These are phyloP conservation scores for Botrytis galanthina DNA, from an alignment of 2,329 filamentous ascomycete species.

Conservation along the genomic window DNA sequence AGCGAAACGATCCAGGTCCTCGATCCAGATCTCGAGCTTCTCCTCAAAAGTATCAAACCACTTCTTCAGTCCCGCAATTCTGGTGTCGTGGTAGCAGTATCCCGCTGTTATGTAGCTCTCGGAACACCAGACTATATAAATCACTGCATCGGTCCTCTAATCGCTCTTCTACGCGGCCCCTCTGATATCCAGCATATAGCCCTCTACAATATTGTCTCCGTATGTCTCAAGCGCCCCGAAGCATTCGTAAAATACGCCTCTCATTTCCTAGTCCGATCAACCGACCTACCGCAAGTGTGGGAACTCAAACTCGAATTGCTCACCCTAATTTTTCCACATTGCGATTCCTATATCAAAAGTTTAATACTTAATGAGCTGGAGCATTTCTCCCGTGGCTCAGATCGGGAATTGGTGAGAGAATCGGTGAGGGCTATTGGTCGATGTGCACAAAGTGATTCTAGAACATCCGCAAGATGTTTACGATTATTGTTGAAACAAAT, in stretches of 20 bases:
- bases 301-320: constrained; percentile 88
- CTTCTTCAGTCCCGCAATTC: constrained; percentile 90
- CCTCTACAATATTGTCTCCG: constrained; percentile 92
- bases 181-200: constrained; percentile 87
- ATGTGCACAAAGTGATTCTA: constrained; percentile 76
- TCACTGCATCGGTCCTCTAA: constrained; percentile 74
- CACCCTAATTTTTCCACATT: constrained; percentile 85
- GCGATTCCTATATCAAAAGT: constrained; percentile 71
- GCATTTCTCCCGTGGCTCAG: constrained; percentile 78
- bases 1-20: constrained; percentile 56
- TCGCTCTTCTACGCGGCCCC: constrained; percentile 79
- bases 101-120: constrained; percentile 79
- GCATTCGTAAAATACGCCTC: constrained; percentile 86
- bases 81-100: constrained; percentile 84
- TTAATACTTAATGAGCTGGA: constrained; percentile 90
- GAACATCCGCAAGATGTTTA: constrained; percentile 75
- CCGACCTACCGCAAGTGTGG: constrained; percentile 80
- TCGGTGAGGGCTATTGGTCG: constrained; percentile 90
- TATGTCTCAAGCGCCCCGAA: constrained; percentile 71
- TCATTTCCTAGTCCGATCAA: constrained; percentile 82
- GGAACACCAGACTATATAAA: constrained; percentile 75
- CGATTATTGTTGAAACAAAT: constrained; percentile 82
- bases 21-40: constrained; percentile 78
- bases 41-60: constrained; percentile 77
- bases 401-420: constrained; percentile 79